These are phyloP conservation scores for Trichosanthes truncata DNA, from an alignment of 306 rosid species.

Conservation along the genomic window DNA sequence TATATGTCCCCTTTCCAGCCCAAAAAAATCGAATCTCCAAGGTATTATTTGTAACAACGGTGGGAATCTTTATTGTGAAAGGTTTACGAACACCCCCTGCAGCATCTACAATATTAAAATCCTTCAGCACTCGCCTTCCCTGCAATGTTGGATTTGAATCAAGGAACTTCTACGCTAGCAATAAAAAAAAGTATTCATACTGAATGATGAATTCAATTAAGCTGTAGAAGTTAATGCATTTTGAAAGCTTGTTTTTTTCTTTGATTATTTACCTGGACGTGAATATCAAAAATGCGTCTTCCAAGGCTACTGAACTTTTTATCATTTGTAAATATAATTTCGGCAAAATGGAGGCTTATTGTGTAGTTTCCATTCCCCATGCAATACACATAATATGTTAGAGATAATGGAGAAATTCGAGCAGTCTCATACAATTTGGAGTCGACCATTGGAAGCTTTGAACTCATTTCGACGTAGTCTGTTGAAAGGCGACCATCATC, in stretches of 20 bases:
- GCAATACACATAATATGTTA: slow-evolving; percentile 57
- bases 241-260: too few relatives aligned
- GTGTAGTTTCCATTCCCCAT: slow-evolving; percentile 47
- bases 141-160: background rate
- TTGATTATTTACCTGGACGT: slow-evolving; percentile 26
- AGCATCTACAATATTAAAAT: slow-evolving; percentile 21
- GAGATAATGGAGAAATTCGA: slow-evolving; percentile 47
- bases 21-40: slow-evolving; percentile 34
- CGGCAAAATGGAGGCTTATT: slow-evolving; percentile 63
- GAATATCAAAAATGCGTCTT: slow-evolving; percentile 50
- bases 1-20: slow-evolving; percentile 36
- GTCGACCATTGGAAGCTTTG: slow-evolving; percentile 13
- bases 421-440: slow-evolving; percentile 38
- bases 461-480: slow-evolving; percentile 9
- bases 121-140: slow-evolving; percentile 21
- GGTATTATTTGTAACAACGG: background rate
- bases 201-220: too few relatives aligned
- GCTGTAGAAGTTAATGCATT: background rate
- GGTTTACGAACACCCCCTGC: slow-evolving; percentile 22
- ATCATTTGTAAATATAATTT: slow-evolving; percentile 36
- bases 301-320: slow-evolving; percentile 34
- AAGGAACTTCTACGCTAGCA: background rate
- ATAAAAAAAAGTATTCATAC: background rate
- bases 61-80: background rate
- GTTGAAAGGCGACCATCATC: slow-evolving; percentile 1